A percentile compares a stretch with the other conserved stretches of the same genome.
Conservation (phyloP, 2,329 filamentous ascomycete species). For the Beauveria sp. region DNA sequence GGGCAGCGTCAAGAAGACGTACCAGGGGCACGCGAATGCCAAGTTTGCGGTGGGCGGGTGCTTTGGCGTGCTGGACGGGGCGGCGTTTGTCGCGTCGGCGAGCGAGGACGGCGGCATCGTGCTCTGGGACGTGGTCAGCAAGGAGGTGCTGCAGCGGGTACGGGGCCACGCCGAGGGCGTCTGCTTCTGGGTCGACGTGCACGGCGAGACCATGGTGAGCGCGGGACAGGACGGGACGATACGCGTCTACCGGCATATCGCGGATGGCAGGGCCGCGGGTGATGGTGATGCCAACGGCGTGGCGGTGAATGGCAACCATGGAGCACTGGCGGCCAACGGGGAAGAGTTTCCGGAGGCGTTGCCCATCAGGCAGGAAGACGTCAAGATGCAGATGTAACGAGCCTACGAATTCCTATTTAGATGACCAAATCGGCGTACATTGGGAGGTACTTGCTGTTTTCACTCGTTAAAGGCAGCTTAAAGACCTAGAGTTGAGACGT, state of each 20-base stretch:
- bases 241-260: slow-evolving; percentile 37
- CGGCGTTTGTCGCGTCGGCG: slow-evolving; percentile 66
- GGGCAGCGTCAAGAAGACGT: slow-evolving; percentile 90
- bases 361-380: slow-evolving; percentile 30
- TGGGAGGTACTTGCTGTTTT: not conserved
- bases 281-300: slow-evolving; percentile 20
- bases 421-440: not conserved
- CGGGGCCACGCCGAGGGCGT: slow-evolving; percentile 46
- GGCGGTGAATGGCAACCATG: slow-evolving; percentile 27
- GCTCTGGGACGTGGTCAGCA: slow-evolving; percentile 85
- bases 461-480: not conserved
- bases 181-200: slow-evolving; percentile 59
- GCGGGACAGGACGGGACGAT: slow-evolving; percentile 48
- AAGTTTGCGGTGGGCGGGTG: slow-evolving; percentile 79
- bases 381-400: slow-evolving; percentile 28
- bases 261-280: slow-evolving; percentile 13
- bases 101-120: slow-evolving; percentile 82
- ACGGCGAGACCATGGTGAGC: slow-evolving; percentile 49
- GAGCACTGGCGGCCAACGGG: slow-evolving; percentile 31
- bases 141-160: slow-evolving; percentile 68
- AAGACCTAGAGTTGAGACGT: no score
- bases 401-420: not conserved
- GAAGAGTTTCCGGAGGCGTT: slow-evolving; percentile 52
- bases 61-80: slow-evolving; percentile 55
- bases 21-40: slow-evolving; percentile 82